phyloP scores from a whole-genome alignment of 805 yeast species.

The Candida patagonica region DNA sequence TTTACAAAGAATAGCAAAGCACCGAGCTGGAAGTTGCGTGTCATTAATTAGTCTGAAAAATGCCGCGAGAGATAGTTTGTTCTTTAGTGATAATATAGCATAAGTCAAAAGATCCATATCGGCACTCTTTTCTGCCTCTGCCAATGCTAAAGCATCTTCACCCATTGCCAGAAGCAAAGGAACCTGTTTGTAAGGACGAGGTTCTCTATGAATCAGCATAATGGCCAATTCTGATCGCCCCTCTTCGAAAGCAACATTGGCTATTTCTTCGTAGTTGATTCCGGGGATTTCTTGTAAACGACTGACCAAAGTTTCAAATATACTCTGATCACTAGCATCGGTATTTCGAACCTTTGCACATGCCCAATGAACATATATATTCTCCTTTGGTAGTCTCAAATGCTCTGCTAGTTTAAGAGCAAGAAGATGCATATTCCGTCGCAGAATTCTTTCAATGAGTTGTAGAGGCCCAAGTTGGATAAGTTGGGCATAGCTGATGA shows the following conservation, averaged over 20 bases:
- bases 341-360: constrained; percentile 53
- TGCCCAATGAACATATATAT: constrained; percentile 74
- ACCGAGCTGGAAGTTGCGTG: constrained; percentile 32
- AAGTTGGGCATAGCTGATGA: constrained; percentile 52
- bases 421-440: constrained; percentile 50
- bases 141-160: constrained; percentile 58
- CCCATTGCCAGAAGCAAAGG: constrained; percentile 60
- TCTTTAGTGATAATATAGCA: constrained; percentile 46
- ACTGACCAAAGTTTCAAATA: constrained; percentile 43
- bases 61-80: constrained; percentile 51
- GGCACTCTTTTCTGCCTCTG: constrained; percentile 53
- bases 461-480: constrained; percentile 43
- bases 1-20: constrained; percentile 32
- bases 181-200: constrained; percentile 48
- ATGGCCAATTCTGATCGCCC: constrained; percentile 68
- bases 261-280: constrained; percentile 50
- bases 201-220: constrained; percentile 59
- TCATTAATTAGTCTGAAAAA: constrained; percentile 58
- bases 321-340: constrained; percentile 46
- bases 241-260: constrained; percentile 64
- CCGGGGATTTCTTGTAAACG: constrained; percentile 35
- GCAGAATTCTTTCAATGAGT: constrained; percentile 47
- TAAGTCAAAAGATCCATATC: constrained; percentile 52
- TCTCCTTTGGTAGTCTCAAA: constrained; percentile 37
- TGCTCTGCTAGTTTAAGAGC: constrained; percentile 53